phyloP scores from a whole-genome alignment of 257 asterid genomes.

The Henckelia pumila region DNA sequence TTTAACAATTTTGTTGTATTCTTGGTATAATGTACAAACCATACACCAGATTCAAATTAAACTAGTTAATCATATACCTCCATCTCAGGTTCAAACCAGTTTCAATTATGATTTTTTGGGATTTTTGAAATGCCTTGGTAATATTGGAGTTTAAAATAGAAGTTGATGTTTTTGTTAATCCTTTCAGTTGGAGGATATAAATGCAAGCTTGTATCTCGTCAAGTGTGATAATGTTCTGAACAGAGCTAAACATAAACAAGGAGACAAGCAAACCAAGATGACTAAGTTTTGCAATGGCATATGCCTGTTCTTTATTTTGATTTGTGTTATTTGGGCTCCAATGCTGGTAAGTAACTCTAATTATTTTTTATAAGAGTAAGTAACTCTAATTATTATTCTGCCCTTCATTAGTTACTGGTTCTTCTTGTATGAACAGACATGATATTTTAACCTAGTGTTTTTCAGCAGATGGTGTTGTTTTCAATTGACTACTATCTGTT shows the following conservation, averaged over 20 bases:
- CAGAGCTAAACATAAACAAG: constrained; percentile 84
- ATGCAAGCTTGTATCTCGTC: constrained; percentile 97
- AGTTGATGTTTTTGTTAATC: constrained; percentile 30
- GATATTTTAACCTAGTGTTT: not conserved
- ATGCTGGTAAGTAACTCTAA: constrained; percentile 73
- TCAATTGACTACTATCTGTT: not conserved
- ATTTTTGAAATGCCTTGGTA: not conserved
- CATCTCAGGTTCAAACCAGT: not conserved
- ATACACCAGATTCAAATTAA: not conserved
- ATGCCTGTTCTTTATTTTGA: constrained; percentile 78
- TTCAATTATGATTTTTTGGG: not conserved
- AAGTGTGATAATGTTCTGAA: constrained; percentile 89
- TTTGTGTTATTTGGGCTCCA: constrained; percentile 98
- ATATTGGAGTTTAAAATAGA: constrained; percentile 1
- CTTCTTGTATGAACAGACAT: not conserved
- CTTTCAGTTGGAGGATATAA: constrained; percentile 93
- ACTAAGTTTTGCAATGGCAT: constrained; percentile 95
- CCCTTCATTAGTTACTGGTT: constrained; percentile 14
- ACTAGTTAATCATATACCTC: not conserved
- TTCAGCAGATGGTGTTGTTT: not conserved
- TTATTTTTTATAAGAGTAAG: constrained; percentile 58
- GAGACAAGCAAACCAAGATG: constrained; percentile 89
- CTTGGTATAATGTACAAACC: not conserved
- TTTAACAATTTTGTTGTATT: not conserved
- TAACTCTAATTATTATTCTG: constrained; percentile 17